Evolutionary conservation across 83 land plant genomes (phyloP).

Genomic region (Isoetes engelmannii): DNA sequence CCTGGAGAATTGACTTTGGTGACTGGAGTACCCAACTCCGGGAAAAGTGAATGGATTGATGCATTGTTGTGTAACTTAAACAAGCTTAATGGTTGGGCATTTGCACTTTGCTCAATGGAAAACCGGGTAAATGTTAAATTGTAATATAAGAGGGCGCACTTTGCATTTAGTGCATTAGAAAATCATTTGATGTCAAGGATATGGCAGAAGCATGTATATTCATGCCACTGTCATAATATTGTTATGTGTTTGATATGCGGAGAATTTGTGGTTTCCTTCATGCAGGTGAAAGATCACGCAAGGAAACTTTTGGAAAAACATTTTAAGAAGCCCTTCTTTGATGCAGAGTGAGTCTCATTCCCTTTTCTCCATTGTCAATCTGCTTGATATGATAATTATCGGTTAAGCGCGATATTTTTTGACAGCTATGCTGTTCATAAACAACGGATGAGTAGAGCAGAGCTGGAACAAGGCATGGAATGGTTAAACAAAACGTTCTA

Average conservation of each 20-base stretch:
- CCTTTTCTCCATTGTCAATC: background rate
- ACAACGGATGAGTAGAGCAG: constrained; percentile 49
- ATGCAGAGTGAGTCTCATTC: constrained; percentile 40
- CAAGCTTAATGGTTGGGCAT: constrained; percentile 56
- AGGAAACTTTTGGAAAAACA: constrained; percentile 90
- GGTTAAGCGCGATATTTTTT: no score
- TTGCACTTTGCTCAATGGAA: constrained; percentile 97
- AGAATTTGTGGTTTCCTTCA: no score
- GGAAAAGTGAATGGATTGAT: constrained; percentile 99
- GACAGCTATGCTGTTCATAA: no score
- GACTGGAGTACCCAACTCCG: constrained; percentile 95
- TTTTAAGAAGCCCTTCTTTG: constrained; percentile 73
- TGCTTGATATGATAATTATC: background rate
- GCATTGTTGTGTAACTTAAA: constrained; percentile 84
- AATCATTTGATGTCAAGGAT: no score
- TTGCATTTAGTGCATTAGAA: background rate
- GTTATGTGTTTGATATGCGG: no score
- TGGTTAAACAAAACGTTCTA: constrained; percentile 74
- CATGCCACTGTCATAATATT: no score
- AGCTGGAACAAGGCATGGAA: constrained; percentile 69
- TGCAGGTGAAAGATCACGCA: constrained; percentile 85
- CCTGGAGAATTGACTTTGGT: constrained; percentile 94
- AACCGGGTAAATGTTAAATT: constrained; percentile 47
- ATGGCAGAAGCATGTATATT: no score
- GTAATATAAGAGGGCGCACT: no score